phyloP scores from a whole-genome alignment of 2,329 filamentous ascomycete genomes.

The Lecanicillium sp. region DNA sequence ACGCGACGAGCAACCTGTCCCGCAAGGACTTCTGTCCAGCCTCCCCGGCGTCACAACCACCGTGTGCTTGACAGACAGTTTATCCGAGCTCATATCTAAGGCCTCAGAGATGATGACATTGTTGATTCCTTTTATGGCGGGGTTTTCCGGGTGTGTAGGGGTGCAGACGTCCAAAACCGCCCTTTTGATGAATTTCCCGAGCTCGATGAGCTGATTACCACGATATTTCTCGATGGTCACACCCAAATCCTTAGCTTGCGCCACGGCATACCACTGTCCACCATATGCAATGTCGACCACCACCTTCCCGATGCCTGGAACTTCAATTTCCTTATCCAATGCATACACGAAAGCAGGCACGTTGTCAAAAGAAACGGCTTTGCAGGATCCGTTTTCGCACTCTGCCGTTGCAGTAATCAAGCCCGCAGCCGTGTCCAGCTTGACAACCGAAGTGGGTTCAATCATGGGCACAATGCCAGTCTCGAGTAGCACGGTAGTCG shows the following conservation, averaged over 20 bases:
- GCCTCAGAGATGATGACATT: conserved; percentile 29
- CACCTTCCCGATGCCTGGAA: conserved; percentile 31
- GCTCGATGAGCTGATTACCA: conserved; percentile 26
- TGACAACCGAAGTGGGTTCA: conserved; percentile 32
- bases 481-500: conserved; percentile 35
- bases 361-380: conserved; percentile 34
- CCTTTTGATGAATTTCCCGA: conserved; percentile 32
- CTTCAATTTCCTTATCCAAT: conserved; percentile 28
- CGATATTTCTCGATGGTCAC: conserved; percentile 23
- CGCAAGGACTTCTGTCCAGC: conserved; percentile 37
- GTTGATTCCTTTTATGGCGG: conserved; percentile 30
- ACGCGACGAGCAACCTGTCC: conserved; percentile 34
- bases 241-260: conserved; percentile 28
- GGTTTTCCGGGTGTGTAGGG: conserved; percentile 36
- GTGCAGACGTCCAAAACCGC: conserved; percentile 24
- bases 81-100: conserved; percentile 12
- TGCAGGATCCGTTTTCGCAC: conserved; percentile 34
- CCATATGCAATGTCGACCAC: conserved; percentile 37
- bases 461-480: conserved; percentile 37
- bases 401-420: conserved; percentile 31
- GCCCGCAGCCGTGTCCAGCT: conserved; percentile 35
- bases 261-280: conserved; percentile 35
- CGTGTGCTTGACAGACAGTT: conserved; percentile 26
- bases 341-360: conserved; percentile 33
- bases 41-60: conserved; percentile 36